Conservation (phyloP, 345 rosid genomes). For the Aquilaria sinensis region DNA sequence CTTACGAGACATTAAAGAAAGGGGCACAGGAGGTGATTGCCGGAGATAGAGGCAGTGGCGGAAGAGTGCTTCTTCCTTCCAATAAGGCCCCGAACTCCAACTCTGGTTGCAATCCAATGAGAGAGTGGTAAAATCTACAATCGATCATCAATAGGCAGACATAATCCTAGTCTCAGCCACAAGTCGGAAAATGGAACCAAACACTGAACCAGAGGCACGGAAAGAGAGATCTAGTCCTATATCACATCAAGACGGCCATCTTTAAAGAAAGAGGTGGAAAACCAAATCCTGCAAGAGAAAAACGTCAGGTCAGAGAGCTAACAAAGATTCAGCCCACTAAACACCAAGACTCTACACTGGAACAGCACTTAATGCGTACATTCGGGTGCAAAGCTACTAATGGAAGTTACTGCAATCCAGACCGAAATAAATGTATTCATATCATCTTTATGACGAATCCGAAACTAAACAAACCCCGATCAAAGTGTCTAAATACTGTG, state of each 20-base stretch:
- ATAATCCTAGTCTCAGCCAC: slow-evolving; percentile 19
- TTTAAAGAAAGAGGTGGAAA: slow-evolving; percentile 1
- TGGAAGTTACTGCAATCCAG: neutral
- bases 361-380: neutral
- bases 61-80: slow-evolving; percentile 48
- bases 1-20: slow-evolving; percentile 76
- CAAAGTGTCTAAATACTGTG: no score
- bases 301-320: slow-evolving; percentile 1
- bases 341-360: no score
- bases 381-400: neutral
- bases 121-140: slow-evolving; percentile 17
- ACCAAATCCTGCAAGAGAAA: slow-evolving; percentile 17
- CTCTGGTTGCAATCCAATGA: slow-evolving; percentile 17
- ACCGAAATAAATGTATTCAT: slow-evolving; percentile 1
- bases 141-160: slow-evolving; percentile 42
- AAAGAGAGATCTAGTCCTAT: slow-evolving; percentile 5
- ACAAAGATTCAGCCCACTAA: neutral
- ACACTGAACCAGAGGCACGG: neutral
- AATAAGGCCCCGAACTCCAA: slow-evolving; percentile 35
- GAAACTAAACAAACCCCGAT: no score
- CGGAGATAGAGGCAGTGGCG: slow-evolving; percentile 29
- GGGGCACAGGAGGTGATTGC: slow-evolving; percentile 24
- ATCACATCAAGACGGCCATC: slow-evolving; percentile 28
- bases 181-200: slow-evolving; percentile 3
- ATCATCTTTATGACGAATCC: neutral